Percentiles rank a stretch among this genome's conserved stretches.
These are phyloP conservation scores for Orbilia javanica DNA, from an alignment of 2,329 filamentous ascomycete genomes.

Conservation along the genomic window DNA sequence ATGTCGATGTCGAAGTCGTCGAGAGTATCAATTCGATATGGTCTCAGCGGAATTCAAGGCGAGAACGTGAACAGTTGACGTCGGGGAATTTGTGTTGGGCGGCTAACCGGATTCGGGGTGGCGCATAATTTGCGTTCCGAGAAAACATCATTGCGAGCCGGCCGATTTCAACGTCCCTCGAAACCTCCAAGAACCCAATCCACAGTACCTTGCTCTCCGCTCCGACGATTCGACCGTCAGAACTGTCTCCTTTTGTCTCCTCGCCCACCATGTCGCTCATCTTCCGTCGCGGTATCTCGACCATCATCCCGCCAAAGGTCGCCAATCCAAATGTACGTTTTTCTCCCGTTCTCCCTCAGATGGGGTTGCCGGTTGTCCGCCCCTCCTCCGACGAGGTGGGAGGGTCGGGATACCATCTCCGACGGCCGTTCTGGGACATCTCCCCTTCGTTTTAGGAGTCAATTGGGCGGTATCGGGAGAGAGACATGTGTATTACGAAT, in stretches of 20 bases:
- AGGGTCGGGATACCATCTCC: not conserved
- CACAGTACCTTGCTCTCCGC: slow-evolving; percentile 14
- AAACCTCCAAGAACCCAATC: slow-evolving; percentile 20
- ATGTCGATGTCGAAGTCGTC: not conserved
- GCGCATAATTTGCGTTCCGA: slow-evolving; percentile 44
- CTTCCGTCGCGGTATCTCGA: slow-evolving; percentile 90
- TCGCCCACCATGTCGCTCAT: slow-evolving; percentile 85
- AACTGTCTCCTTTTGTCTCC: not conserved
- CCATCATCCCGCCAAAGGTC: slow-evolving; percentile 98
- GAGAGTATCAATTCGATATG: too few relatives aligned
- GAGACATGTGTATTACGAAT: too few relatives aligned
- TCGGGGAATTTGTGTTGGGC: slow-evolving; percentile 30
- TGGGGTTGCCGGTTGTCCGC: slow-evolving; percentile 13
- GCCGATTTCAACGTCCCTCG: slow-evolving; percentile 29
- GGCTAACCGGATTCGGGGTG: slow-evolving; percentile 42
- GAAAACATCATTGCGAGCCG: slow-evolving; percentile 36
- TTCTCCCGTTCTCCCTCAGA: slow-evolving; percentile 62
- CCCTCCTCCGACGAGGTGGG: slow-evolving; percentile 35
- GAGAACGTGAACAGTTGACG: not conserved
- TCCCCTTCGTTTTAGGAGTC: not conserved
- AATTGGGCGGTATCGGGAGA: too few relatives aligned
- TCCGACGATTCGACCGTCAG: slow-evolving; percentile 36
- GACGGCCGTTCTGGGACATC: not conserved
- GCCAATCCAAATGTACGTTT: slow-evolving; percentile 83
- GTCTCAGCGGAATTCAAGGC: too few relatives aligned